Evolutionary conservation across 1,284 basidiomycete species (phyloP).

Genomic region (Malassezia brasiliensis): DNA sequence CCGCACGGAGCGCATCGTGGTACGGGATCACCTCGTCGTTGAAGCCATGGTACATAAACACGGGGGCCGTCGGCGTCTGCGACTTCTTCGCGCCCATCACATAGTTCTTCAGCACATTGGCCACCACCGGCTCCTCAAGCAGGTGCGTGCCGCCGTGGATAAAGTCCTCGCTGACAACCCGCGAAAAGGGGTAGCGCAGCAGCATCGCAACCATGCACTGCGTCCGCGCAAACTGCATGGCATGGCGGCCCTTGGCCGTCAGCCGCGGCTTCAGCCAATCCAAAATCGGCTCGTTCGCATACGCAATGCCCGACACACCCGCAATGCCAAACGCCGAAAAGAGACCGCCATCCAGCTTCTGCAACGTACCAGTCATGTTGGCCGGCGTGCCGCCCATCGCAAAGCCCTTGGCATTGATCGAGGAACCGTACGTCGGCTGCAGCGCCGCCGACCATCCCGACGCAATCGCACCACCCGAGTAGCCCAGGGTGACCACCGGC

Average conservation of each 20-base stretch:
- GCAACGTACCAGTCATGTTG: constrained; percentile 16
- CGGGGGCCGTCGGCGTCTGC: constrained; percentile 24
- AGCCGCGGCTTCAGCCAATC: constrained; percentile 12
- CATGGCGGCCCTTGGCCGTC: constrained; percentile 22
- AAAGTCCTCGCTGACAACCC: constrained; percentile 16
- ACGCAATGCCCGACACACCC: constrained; percentile 24
- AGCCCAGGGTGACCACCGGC: constrained; percentile 27
- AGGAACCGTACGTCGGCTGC: constrained; percentile 24
- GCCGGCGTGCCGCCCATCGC: constrained; percentile 28
- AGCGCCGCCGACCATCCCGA: constrained; percentile 31
- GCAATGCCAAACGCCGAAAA: constrained; percentile 19
- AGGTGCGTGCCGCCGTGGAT: constrained; percentile 18
- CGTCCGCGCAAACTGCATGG: constrained; percentile 12
- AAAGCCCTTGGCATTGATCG: constrained; percentile 25
- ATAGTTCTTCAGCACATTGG: constrained; percentile 17
- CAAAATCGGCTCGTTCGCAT: constrained; percentile 23
- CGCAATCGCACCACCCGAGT: constrained; percentile 38
- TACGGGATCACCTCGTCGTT: constrained; percentile 38
- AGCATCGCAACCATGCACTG: constrained; percentile 22
- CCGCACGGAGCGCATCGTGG: constrained; percentile 11
- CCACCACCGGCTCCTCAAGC: constrained; percentile 20
- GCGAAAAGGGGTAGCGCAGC: constrained; percentile 13
- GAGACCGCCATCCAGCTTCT: neutral
- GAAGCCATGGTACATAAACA: constrained; percentile 28
- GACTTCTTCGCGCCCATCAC: constrained; percentile 11